Base-by-base conservation (phyloP, 2,329 filamentous ascomycete species). In the Thyridium curvatum region DNA sequence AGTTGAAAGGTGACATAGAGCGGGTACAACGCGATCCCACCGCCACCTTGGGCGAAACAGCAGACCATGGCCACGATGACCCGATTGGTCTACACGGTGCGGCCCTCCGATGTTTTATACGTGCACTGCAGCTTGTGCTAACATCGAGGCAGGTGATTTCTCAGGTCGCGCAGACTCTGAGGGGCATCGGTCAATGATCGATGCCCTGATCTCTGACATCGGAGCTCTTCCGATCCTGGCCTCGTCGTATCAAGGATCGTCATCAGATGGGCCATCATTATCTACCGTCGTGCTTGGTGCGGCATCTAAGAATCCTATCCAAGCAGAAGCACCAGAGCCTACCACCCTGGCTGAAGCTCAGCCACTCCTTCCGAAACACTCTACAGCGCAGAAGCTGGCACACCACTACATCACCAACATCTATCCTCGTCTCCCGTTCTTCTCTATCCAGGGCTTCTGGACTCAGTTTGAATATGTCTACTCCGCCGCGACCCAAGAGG, bases 391-490 rank as follows among this genome's bases (percentile, higher is more conserved):
- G 21, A 48, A 45, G 35, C 44, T 52, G 18, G 47, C 43, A n/a
- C 40, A 48, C 16, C 47, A 49, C 35, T 52, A 52, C 37, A 45
- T 51, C 31, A 34, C 44, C 16, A 38, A 51, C 12, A 44, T 52
- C n/a, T 52, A 52, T 32, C 47, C 48, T 5, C 43, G 50, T 3
- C 39, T 52, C 30, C 50, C 50, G 2, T 51, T 52, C 33, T 52
- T 52, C 30, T 51, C 50, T 2, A 40, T 51, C 16, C 48, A 51
- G 32, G 50, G 50, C 2, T 51, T 52, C 40, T 51, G 47, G 50
- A 43, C 43, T 2, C 50, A 52, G 43, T 51, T 51, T 34, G 39
- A 50, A 32, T 43, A 46, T 10, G 47, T 52, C n/a, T 52, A 46
- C 30, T 31, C 30, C 14, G 21, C 32, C 3, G 14, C 15, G 12